These are phyloP conservation scores for Neonectria faginata DNA, from an alignment of 2,329 filamentous ascomycete species.

Conservation along the genomic window DNA sequence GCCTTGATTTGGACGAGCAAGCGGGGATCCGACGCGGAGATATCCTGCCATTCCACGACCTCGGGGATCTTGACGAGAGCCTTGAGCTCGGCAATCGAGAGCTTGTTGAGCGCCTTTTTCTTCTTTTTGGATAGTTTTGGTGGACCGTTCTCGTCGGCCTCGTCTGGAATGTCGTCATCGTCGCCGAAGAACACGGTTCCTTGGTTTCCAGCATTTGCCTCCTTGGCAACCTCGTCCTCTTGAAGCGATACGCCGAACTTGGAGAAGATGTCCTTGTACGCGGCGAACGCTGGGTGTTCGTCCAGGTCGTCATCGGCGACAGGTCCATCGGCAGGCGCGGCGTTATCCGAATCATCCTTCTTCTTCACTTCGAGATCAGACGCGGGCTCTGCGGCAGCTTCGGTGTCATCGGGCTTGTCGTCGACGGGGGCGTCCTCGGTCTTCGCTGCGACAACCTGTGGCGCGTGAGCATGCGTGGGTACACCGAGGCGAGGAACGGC, in stretches of 20 bases:
- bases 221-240: constrained; percentile 72
- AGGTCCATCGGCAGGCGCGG: constrained; percentile 58
- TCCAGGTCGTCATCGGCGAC: constrained; percentile 71
- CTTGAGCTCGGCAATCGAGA: constrained; percentile 96
- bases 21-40: constrained; percentile 87
- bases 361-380: constrained; percentile 59
- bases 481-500: background rate
- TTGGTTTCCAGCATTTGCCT: constrained; percentile 78
- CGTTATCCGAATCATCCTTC: constrained; percentile 48
- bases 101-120: constrained; percentile 88
- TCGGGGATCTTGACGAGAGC: constrained; percentile 91
- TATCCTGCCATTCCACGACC: constrained; percentile 97
- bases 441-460: constrained; percentile 33
- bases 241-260: constrained; percentile 78
- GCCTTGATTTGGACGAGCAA: constrained; percentile 95
- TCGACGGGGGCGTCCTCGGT: constrained; percentile 36
- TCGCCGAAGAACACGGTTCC: constrained; percentile 87
- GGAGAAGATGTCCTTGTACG: constrained; percentile 85
- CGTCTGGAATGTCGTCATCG: constrained; percentile 86
- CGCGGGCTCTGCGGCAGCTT: constrained; percentile 50
- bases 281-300: constrained; percentile 82
- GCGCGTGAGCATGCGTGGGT: constrained; percentile 35
- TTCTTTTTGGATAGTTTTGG: constrained; percentile 93
- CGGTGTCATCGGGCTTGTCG: constrained; percentile 43
- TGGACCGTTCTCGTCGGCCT: constrained; percentile 77